Conservation (phyloP, 2,329 filamentous ascomycete species). For the Colletotrichum nymphaeae region DNA sequence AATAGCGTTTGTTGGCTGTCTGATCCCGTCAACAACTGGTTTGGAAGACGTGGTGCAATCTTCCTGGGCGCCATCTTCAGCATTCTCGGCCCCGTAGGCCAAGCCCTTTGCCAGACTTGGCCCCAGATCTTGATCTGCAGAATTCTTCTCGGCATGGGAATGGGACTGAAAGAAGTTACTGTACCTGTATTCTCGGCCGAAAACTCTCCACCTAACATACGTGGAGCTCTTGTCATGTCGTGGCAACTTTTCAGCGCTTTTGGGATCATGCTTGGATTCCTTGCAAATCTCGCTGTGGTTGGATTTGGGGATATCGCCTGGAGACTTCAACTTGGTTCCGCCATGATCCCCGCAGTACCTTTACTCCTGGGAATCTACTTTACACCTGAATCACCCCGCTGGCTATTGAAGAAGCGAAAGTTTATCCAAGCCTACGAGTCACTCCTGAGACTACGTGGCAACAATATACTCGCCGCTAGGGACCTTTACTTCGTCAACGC, state of each 20-base stretch:
- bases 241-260: slow-evolving; percentile 77
- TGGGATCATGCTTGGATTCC: slow-evolving; percentile 63
- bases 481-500: slow-evolving; percentile 71
- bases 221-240: slow-evolving; percentile 75
- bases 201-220: slow-evolving; percentile 61
- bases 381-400: slow-evolving; percentile 74
- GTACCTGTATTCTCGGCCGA: slow-evolving; percentile 67
- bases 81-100: slow-evolving; percentile 70
- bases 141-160: slow-evolving; percentile 67
- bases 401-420: slow-evolving; percentile 71
- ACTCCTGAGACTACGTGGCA: slow-evolving; percentile 67
- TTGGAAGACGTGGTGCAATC: slow-evolving; percentile 73
- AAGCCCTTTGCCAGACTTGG: slow-evolving; percentile 69
- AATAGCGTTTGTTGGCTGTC: slow-evolving; percentile 63
- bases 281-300: slow-evolving; percentile 67
- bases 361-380: slow-evolving; percentile 66
- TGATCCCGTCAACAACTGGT: slow-evolving; percentile 67
- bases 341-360: slow-evolving; percentile 69
- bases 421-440: slow-evolving; percentile 66
- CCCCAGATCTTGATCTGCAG: slow-evolving; percentile 61
- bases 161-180: slow-evolving; percentile 64
- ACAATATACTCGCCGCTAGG: slow-evolving; percentile 68
- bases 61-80: slow-evolving; percentile 73
- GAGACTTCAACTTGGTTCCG: slow-evolving; percentile 71
- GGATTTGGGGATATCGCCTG: slow-evolving; percentile 64